Evolutionary conservation across 192 early-diverging fungal species (phyloP), one percentile per base, ranked within the genome.

Genomic region (Mortierella antarctica): DNA sequence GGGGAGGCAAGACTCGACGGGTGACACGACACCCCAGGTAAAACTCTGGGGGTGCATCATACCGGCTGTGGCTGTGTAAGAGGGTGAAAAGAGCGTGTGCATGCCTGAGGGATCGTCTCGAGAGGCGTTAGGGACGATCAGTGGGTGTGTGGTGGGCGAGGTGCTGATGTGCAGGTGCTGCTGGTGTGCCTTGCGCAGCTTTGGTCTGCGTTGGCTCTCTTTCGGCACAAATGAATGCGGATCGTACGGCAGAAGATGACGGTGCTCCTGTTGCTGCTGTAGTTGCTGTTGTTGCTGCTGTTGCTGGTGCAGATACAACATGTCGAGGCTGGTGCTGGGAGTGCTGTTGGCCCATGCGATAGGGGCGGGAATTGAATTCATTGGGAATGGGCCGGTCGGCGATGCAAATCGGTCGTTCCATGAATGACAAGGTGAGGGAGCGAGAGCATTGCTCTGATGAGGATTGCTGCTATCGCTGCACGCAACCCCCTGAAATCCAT

Each of bases 141-240:
- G 21, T 20, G 65, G 45, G 61, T 69, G 58, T 48, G 57, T 76
- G 14, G 61, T 44, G 5, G 62, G 18, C 13, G 75, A 62, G 13
- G 69, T 79, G 57, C 66, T 79, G 31, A 71, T 55, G 4, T 79
- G 75, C 11, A 79, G 50, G n/a, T 59, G 65, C 4, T 56, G 49
- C 4, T 41, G 21, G 40, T 48, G 20, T 54, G 49, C n/a, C 45
- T 54, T 31, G 13, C 50, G 50, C 50, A 12, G 48, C 20, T 54
- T 60, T 48, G 46, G 45, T 23, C 47, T 60, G 0, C 41, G 67
- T 46, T 59, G 58, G 4, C 45, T 5, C 41, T 68, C 47, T 18
- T 40, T 46, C 17, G 15, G 31, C 11, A 40, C 46, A 12, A 48
- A 45, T n/a, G n/a, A 5, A 40, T 58, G 57, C 23, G 57, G n/a